Base-by-base conservation (phyloP, 139 green algal genomes). In the Chlorella vulgaris region DNA sequence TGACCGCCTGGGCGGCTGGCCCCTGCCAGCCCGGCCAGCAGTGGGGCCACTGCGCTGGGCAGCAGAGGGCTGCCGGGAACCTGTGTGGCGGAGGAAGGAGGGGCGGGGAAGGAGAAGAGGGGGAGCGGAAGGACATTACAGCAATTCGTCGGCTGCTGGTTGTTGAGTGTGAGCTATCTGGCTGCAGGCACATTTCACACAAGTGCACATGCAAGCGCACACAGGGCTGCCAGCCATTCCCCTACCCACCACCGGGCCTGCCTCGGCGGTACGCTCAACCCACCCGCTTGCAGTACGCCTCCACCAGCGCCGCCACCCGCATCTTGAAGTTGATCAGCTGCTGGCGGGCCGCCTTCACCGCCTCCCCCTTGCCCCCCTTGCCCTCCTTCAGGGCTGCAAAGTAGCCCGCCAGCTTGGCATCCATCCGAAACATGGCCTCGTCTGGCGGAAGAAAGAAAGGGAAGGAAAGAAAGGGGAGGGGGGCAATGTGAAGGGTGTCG, bases 371-470 rank as follows among this genome's bases (percentile, higher is more conserved):
- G 53, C 39, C 7, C 42, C 74, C 87, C 51, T 84, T 82, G 19
- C 71, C 80, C 33, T 88, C 76, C 51, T 75, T 80, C 36, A 89
- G 79, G 15, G 60, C 74, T 15, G 84, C 60, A 73, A 93, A 88
- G 58, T 88, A 89, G 26, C 89, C 90, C 3, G 87, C 89, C 39
- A 95, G 76, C 75, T 91, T 88, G n/a, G 78, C 84, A 78, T 97
- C 93, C 89, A 96, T 90, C 0, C 81, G 58, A 77, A 94, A 92
- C 93, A 96, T 96, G 4, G 83, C 84, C 33, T 92, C 91, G 50
- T 94, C 91, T 70, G 90, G 86, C 66, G 89, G 74, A 70, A 29
- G 7, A 22, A 28, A 33, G 61, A 33, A 39, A 39, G 19, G 19
- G 18, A 6, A 5, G 31, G 5, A 70, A 6, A 2, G 36, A 3